Evolutionary conservation across 169 alveolate species (phyloP).

Genomic region (Pseudocohnilembus persalinus): DNA sequence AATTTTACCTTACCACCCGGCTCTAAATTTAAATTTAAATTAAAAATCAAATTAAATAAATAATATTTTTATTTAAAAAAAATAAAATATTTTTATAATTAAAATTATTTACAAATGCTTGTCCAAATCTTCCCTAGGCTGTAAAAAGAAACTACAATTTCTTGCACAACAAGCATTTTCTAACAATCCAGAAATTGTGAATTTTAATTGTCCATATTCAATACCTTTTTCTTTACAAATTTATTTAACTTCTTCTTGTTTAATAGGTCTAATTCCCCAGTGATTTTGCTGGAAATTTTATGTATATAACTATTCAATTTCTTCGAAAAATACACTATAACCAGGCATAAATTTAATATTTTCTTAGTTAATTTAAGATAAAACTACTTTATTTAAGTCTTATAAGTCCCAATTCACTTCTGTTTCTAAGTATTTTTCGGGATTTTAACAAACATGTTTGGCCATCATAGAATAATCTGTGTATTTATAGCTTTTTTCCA

Average conservation of each 20-base stretch:
- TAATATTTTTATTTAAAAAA: too few species aligned
- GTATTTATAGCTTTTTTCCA: background rate
- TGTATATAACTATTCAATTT: conserved; percentile 1
- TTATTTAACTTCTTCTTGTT: background rate
- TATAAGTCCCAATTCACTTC: background rate
- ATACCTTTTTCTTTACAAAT: background rate
- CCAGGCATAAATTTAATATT: conserved; percentile 10
- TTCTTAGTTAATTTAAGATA: background rate
- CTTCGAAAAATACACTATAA: background rate
- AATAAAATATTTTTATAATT: too few species aligned
- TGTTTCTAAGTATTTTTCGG: background rate
- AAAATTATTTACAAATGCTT: conserved; percentile 8
- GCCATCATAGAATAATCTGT: background rate
- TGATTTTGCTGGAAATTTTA: background rate
- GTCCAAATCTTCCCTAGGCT: conserved; percentile 9
- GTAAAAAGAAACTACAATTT: conserved; percentile 7
- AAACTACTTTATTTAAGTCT: background rate
- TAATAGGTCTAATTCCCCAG: conserved; percentile 18
- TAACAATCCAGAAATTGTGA: background rate
- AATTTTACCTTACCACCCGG: conserved; percentile 23
- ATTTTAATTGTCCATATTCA: background rate
- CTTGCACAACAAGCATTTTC: conserved; percentile 17
- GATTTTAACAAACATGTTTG: conserved; percentile 4
- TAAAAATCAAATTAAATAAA: too few species aligned
- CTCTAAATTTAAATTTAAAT: too few species aligned